Conservation (phyloP, 495 filamentous ascomycete species). For the Xylaria scruposa region DNA sequence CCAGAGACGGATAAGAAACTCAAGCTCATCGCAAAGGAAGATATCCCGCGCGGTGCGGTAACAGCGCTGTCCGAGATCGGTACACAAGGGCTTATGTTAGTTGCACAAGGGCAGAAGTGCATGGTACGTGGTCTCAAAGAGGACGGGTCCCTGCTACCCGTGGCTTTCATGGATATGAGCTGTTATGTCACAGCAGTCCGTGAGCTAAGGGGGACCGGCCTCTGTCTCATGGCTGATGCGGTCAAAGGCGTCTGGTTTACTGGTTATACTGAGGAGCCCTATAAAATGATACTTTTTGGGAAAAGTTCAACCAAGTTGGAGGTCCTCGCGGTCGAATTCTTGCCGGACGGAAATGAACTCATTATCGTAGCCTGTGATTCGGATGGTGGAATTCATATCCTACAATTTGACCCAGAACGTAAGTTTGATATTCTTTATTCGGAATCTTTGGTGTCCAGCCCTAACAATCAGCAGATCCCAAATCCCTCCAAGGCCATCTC, state of each 20-base stretch:
- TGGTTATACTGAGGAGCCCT: conserved; percentile 93
- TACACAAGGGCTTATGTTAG: conserved; percentile 89
- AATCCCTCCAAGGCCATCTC: conserved; percentile 85
- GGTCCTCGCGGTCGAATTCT: conserved; percentile 82
- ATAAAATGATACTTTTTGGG: conserved; percentile 92
- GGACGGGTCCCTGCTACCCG: conserved; percentile 86
- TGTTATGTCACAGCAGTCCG: conserved; percentile 85
- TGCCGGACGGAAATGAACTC: conserved; percentile 83
- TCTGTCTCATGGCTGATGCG: conserved; percentile 85
- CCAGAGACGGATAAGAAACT: conserved; percentile 85
- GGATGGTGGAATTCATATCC: conserved; percentile 82
- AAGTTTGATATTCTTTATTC: conserved; percentile 35
- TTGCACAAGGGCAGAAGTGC: conserved; percentile 94
- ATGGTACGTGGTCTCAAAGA: conserved; percentile 97
- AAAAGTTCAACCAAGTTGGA: conserved; percentile 79
- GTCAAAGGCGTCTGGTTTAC: conserved; percentile 94
- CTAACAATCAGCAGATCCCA: conserved; percentile 73
- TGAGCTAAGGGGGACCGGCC: conserved; percentile 79
- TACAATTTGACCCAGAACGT: conserved; percentile 94
- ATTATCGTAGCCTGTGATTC: conserved; percentile 84
- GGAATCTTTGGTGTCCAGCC: not conserved
- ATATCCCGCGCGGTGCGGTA: conserved; percentile 88
- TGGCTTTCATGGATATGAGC: conserved; percentile 98
- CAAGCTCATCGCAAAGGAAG: conserved; percentile 85
- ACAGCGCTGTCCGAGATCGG: conserved; percentile 86